A percentile compares a stretch with the other conserved stretches of the same genome.
Evolutionary conservation across 2,329 filamentous ascomycete species (phyloP).

Genomic region (Fonsecaea pugnacius): DNA sequence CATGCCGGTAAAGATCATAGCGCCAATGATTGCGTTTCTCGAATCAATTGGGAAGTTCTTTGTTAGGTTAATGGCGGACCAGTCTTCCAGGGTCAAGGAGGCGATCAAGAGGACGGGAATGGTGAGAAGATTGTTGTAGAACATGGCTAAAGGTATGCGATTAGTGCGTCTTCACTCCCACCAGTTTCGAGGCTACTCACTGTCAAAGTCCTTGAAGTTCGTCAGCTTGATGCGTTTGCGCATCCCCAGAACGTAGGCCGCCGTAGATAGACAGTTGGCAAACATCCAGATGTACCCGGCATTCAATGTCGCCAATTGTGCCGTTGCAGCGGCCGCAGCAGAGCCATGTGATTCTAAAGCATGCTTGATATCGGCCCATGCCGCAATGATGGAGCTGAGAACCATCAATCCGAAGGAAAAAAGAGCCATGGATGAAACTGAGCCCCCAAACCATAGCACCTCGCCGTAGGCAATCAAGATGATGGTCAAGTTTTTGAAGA

Average conservation of each 20-base stretch:
- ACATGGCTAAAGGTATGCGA: slow-evolving; percentile 74
- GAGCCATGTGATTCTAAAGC: slow-evolving; percentile 68
- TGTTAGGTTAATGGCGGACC: slow-evolving; percentile 80
- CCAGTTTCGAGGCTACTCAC: slow-evolving; percentile 62
- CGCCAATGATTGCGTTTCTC: slow-evolving; percentile 77
- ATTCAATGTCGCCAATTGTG: slow-evolving; percentile 85
- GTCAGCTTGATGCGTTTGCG: slow-evolving; percentile 99
- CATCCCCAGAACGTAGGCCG: slow-evolving; percentile 88
- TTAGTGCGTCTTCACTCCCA: slow-evolving; percentile 39
- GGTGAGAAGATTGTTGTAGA: slow-evolving; percentile 98
- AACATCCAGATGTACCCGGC: slow-evolving; percentile 98
- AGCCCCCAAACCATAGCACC: slow-evolving; percentile 96
- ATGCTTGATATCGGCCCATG: slow-evolving; percentile 95
- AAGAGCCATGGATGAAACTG: slow-evolving; percentile 81
- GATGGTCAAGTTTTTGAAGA: slow-evolving; percentile 99
- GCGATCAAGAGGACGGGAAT: slow-evolving; percentile 86
- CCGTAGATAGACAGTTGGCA: slow-evolving; percentile 93
- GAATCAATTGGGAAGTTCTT: slow-evolving; percentile 86
- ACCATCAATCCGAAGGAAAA: slow-evolving; percentile 98
- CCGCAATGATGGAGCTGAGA: slow-evolving; percentile 87
- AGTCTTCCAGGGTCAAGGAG: slow-evolving; percentile 86
- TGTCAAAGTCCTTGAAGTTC: slow-evolving; percentile 99
- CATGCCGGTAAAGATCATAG: slow-evolving; percentile 93
- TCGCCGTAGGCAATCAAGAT: slow-evolving; percentile 98
- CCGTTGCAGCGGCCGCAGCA: slow-evolving; percentile 64